Percentiles rank a stretch among this genome's conserved stretches.
Evolutionary conservation across 2,329 filamentous ascomycete species (phyloP).

Genomic region (Thelonectria rubi): DNA sequence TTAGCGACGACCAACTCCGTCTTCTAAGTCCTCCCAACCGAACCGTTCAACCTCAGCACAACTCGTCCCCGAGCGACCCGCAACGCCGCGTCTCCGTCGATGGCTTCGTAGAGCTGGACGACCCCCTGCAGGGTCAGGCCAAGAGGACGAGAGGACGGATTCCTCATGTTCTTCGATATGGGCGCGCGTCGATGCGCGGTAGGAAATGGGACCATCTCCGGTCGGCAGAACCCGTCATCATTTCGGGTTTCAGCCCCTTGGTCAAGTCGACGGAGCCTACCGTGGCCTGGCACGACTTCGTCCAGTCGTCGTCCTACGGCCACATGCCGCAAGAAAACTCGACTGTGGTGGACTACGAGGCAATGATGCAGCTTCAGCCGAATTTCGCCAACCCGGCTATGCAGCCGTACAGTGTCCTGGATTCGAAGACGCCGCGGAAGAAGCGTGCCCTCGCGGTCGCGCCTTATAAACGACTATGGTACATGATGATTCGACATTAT

Average conservation of each 20-base stretch:
- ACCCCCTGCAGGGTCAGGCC: slow-evolving; percentile 49
- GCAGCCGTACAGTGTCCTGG: slow-evolving; percentile 44
- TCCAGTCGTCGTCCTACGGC: slow-evolving; percentile 63
- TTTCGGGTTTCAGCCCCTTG: slow-evolving; percentile 57
- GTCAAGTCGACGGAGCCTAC: slow-evolving; percentile 50
- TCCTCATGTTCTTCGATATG: slow-evolving; percentile 58
- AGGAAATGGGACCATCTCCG: slow-evolving; percentile 69
- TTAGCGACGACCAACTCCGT: slow-evolving; percentile 50
- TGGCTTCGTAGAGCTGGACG: slow-evolving; percentile 56
- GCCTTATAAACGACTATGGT: slow-evolving; percentile 68
- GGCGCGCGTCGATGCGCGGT: slow-evolving; percentile 56
- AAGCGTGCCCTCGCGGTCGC: slow-evolving; percentile 44
- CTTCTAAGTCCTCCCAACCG: slow-evolving; percentile 52
- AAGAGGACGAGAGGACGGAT: slow-evolving; percentile 50
- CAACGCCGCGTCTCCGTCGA: slow-evolving; percentile 58
- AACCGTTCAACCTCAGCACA: slow-evolving; percentile 53
- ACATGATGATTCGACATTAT: slow-evolving; percentile 78
- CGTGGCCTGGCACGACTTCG: slow-evolving; percentile 62
- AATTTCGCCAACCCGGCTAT: slow-evolving; percentile 54
- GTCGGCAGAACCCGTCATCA: slow-evolving; percentile 67
- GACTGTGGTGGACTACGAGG: slow-evolving; percentile 57
- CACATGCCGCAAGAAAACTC: slow-evolving; percentile 57
- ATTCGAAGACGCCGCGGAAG: slow-evolving; percentile 42
- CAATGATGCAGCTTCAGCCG: slow-evolving; percentile 57
- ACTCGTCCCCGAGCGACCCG: slow-evolving; percentile 51